A percentile compares a stretch with the other conserved stretches of the same genome.
Evolutionary conservation across 192 early-diverging fungal genomes (phyloP).

Genomic region (Geranomyces variabilis): DNA sequence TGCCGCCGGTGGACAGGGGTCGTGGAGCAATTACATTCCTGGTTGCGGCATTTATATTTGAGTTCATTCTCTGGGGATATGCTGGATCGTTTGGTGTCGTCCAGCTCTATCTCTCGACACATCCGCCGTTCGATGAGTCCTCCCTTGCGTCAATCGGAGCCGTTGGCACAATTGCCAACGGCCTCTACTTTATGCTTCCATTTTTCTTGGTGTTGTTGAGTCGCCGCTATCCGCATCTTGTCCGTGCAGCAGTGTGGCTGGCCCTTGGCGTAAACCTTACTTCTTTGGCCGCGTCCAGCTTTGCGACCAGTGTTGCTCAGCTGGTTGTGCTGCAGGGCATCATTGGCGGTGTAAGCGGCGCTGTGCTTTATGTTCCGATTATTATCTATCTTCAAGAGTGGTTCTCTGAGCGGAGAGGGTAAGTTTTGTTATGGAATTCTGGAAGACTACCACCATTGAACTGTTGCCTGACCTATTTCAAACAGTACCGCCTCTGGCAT

Average conservation of each 20-base stretch:
- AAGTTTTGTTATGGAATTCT: too few species aligned
- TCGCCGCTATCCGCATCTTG: neutral
- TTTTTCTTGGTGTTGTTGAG: neutral
- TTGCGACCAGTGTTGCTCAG: neutral
- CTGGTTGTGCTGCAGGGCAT: slow-evolving; percentile 2
- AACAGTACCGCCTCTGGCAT: neutral
- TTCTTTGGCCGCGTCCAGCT: neutral
- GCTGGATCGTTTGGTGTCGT: neutral
- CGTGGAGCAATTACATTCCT: slow-evolving; percentile 1
- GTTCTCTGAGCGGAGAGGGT: slow-evolving; percentile 7
- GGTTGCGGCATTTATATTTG: neutral
- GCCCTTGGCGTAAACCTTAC: neutral
- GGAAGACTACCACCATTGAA: too few species aligned
- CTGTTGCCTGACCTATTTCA: too few species aligned
- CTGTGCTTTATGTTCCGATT: neutral
- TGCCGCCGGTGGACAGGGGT: slow-evolving; percentile 4
- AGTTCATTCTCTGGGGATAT: slow-evolving; percentile 9
- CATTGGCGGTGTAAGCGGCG: neutral
- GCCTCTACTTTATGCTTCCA: neutral
- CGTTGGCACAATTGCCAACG: neutral
- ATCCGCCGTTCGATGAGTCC: slow-evolving; percentile 4
- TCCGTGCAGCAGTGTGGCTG: neutral
- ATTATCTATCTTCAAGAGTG: slow-evolving; percentile 7
- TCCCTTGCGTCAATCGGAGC: neutral
- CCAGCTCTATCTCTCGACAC: neutral